Conservation (phyloP, 176 grass and related monocot genomes). For the Eragrostis curvula region DNA sequence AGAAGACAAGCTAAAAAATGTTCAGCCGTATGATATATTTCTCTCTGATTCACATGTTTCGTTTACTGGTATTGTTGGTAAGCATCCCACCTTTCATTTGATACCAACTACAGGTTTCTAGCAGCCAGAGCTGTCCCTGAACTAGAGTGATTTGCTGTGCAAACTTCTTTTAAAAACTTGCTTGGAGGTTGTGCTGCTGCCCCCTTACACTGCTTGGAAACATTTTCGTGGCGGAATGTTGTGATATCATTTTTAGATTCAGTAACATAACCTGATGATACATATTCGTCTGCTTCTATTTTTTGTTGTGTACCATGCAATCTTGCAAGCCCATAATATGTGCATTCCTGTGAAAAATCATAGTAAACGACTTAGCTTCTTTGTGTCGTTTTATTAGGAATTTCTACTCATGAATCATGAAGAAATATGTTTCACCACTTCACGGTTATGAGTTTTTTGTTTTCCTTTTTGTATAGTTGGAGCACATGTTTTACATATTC, state of each 20-base stretch:
- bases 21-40: slow-evolving; percentile 92
- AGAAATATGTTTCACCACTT: background rate
- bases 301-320: slow-evolving; percentile 17
- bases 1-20: slow-evolving; percentile 85
- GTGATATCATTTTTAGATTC: slow-evolving; percentile 31
- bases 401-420: slow-evolving; percentile 4
- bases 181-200: slow-evolving; percentile 8
- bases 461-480: background rate
- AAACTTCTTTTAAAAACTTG: slow-evolving; percentile 30
- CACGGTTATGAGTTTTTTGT: slow-evolving; percentile 1
- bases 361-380: background rate
- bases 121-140: background rate
- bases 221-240: slow-evolving; percentile 3
- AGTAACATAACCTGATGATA: slow-evolving; percentile 13
- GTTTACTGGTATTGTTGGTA: slow-evolving; percentile 75
- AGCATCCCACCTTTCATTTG: slow-evolving; percentile 41
- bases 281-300: background rate
- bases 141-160: background rate
- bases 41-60: slow-evolving; percentile 90
- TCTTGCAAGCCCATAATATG: slow-evolving; percentile 4
- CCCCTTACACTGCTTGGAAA: background rate
- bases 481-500: slow-evolving; percentile 25
- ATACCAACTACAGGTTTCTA: background rate
- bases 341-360: slow-evolving; percentile 9
- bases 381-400: background rate